Conservation (phyloP, 192 early-diverging fungal genomes). For the Coemansia sp. region DNA sequence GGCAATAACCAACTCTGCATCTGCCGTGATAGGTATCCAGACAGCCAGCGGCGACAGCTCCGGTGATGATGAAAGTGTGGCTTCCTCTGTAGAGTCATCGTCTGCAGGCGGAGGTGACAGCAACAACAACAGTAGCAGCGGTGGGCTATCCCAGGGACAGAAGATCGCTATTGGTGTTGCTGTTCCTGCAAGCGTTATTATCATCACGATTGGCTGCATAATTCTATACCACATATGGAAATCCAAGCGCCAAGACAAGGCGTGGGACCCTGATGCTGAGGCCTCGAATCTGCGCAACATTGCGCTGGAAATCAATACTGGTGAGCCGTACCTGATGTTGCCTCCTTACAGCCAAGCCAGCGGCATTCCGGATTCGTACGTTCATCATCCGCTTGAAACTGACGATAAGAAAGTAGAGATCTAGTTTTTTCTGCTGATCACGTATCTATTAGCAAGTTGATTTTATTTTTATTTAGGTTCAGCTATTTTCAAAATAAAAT, state of each 20-base stretch:
- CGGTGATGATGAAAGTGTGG: neutral
- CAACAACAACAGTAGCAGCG: neutral
- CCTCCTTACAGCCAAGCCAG: neutral
- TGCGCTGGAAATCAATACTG: neutral
- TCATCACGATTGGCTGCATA: neutral
- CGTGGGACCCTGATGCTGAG: conserved; percentile 10
- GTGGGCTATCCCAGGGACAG: neutral
- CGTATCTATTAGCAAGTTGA: too few relatives aligned
- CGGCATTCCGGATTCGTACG: neutral
- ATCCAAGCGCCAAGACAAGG: conserved; percentile 6
- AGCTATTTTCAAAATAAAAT: too few relatives aligned
- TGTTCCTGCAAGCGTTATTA: neutral
- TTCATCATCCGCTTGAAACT: too few relatives aligned
- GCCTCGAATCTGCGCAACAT: neutral
- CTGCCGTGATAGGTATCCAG: neutral
- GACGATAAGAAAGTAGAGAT: too few relatives aligned
- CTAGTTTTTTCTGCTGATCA: too few relatives aligned
- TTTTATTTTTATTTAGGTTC: too few relatives aligned
- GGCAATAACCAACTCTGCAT: neutral
- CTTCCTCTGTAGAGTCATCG: neutral
- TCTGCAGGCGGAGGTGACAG: neutral
- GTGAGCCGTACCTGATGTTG: neutral
- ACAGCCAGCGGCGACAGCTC: neutral
- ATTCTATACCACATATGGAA: conserved; percentile 8
- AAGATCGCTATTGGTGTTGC: conserved; percentile 9